Percentiles rank a stretch among this genome's conserved stretches.
These are phyloP conservation scores for Penicillium diatomitis DNA, from an alignment of 495 filamentous ascomycete genomes.

Conservation along the genomic window DNA sequence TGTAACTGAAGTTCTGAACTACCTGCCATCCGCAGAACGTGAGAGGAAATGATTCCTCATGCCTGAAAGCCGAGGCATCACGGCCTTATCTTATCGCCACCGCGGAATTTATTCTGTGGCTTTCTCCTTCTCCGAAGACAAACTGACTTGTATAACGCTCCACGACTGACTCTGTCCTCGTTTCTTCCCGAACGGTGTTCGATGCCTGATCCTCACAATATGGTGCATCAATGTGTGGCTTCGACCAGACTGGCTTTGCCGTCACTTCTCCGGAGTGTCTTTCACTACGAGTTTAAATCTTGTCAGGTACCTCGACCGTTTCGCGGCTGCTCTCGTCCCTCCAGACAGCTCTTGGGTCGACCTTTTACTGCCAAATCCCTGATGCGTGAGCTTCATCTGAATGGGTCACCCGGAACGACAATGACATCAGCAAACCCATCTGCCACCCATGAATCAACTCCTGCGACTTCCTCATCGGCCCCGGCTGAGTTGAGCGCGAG, in stretches of 20 bases:
- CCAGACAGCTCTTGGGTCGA: conserved; percentile 3
- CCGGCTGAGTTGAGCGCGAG: neutral
- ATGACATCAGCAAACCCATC: neutral
- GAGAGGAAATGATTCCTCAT: neutral
- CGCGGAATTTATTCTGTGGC: conserved; percentile 1
- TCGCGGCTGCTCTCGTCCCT: neutral
- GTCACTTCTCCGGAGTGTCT: conserved; percentile 13
- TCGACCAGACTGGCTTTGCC: conserved; percentile 20
- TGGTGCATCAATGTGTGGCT: conserved; percentile 13
- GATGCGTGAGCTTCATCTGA: neutral
- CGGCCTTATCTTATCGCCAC: conserved; percentile 14
- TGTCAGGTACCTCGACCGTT: conserved; percentile 1
- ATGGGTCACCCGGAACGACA: neutral
- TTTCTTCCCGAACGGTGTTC: no score
- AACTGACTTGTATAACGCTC: neutral
- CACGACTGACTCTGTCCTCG: no score
- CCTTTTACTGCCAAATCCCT: conserved; percentile 6
- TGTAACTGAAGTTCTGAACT: no score
- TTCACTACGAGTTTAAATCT: conserved; percentile 17
- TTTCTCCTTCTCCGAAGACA: neutral
- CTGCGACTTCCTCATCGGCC: neutral
- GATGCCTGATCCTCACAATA: neutral
- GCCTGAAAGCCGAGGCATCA: conserved; percentile 3
- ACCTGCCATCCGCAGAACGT: no score
- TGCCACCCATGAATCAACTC: neutral